phyloP scores from a whole-genome alignment of 2,329 filamentous ascomycete species.

The Alternaria panax region DNA sequence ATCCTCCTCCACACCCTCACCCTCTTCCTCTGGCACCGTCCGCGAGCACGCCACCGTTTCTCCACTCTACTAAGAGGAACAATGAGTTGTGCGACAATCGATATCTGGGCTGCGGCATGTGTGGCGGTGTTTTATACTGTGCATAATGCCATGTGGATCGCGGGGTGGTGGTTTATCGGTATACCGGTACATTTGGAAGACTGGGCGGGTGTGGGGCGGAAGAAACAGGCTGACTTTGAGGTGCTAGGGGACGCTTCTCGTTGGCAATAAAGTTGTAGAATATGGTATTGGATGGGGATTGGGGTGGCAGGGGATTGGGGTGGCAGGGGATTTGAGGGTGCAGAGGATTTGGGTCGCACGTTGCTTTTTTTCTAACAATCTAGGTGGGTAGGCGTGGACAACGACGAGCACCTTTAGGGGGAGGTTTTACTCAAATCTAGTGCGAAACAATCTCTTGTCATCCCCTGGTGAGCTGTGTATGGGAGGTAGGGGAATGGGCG shows the following conservation, averaged over 20 bases:
- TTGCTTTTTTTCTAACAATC: too few relatives aligned
- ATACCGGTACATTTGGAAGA: constrained; percentile 1
- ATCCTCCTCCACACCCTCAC: constrained; percentile 1
- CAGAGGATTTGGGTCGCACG: too few relatives aligned
- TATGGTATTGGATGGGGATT: background rate
- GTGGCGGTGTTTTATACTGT: background rate
- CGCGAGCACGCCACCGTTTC: background rate
- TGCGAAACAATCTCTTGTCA: background rate
- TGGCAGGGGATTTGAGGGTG: background rate
- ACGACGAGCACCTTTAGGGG: background rate
- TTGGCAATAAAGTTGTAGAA: background rate
- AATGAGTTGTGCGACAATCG: background rate
- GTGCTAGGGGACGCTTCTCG: background rate
- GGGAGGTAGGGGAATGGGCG: background rate
- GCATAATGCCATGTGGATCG: constrained; percentile 1
- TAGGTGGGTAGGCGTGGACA: background rate
- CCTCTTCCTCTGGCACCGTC: constrained; percentile 2
- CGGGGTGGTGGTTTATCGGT: constrained; percentile 8
- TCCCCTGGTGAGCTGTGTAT: background rate
- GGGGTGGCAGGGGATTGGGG: background rate
- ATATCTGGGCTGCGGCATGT: background rate
- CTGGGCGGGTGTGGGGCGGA: too few relatives aligned
- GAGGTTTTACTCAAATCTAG: background rate
- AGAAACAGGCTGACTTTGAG: background rate
- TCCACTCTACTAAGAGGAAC: background rate